A percentile compares a stretch with the other conserved stretches of the same genome.
Evolutionary conservation across 2,329 filamentous ascomycete species (phyloP).

Genomic region (Cladosporium colombiae): DNA sequence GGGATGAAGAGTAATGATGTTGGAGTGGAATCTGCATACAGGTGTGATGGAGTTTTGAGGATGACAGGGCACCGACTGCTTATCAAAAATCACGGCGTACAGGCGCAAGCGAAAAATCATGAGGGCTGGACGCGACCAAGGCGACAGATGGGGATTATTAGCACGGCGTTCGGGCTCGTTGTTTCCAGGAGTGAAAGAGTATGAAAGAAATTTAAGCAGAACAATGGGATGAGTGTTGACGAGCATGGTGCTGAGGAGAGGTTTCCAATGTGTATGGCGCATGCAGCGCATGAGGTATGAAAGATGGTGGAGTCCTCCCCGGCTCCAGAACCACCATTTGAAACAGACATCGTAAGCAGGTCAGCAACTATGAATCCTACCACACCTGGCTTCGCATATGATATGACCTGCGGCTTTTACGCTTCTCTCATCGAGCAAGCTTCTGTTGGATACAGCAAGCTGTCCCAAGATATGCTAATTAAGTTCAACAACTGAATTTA

Average conservation of each 20-base stretch:
- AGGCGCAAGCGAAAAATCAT: not conserved
- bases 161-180: slow-evolving; percentile 16
- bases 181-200: not conserved
- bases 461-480: not conserved
- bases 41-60: not conserved
- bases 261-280: not conserved
- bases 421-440: not conserved
- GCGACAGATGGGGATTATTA: slow-evolving; percentile 9
- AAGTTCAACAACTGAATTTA: not conserved
- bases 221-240: not conserved
- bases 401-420: not conserved
- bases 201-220: not conserved
- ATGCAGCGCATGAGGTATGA: not conserved
- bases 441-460: not conserved
- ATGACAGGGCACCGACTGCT: not conserved
- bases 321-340: not conserved
- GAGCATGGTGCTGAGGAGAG: not conserved
- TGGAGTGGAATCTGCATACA: not conserved
- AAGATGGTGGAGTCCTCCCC: not conserved
- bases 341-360: not conserved
- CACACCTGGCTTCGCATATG: not conserved
- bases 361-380: not conserved
- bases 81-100: slow-evolving; percentile 6
- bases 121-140: not conserved
- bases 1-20: slow-evolving; percentile 32